phyloP scores from a whole-genome alignment of 73 alveolate species.

The Symbiodinium pilosum region DNA sequence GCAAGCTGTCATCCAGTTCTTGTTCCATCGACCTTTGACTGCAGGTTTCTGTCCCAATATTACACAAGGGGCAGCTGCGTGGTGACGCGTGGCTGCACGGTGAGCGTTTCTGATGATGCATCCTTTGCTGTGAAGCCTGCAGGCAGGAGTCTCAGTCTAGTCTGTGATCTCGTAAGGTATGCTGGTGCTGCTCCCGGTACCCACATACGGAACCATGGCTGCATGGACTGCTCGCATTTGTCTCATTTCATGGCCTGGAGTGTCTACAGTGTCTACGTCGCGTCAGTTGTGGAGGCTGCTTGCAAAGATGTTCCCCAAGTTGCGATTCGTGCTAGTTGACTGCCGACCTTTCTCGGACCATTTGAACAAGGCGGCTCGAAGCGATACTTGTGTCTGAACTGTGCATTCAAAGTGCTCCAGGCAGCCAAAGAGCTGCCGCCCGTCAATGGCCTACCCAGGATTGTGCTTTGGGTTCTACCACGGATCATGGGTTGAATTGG shows the following conservation, averaged over 20 bases:
- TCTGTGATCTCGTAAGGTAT: conserved; percentile 10
- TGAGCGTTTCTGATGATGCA: no score
- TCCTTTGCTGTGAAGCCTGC: no score
- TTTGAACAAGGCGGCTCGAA: background rate
- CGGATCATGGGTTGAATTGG: no score
- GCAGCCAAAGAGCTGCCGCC: conserved; percentile 44
- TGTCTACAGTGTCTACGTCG: background rate
- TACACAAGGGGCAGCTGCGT: conserved; percentile 25
- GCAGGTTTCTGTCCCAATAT: conserved; percentile 41
- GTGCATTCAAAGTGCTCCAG: background rate
- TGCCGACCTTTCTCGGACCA: conserved; percentile 62
- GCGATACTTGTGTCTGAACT: background rate
- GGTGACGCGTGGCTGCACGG: conserved; percentile 38
- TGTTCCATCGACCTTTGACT: background rate
- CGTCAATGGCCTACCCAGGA: background rate
- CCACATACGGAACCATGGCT: conserved; percentile 30
- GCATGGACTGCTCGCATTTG: background rate
- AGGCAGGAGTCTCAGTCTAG: no score
- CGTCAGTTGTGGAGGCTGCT: conserved; percentile 27
- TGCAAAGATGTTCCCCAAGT: conserved; percentile 79
- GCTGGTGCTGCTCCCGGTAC: conserved; percentile 90
- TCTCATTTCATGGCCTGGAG: background rate
- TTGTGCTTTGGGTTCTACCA: no score
- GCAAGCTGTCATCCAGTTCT: background rate
- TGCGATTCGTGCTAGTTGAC: conserved; percentile 35